A percentile compares a stretch with the other conserved stretches of the same genome.
phyloP scores from a whole-genome alignment of 2,329 filamentous ascomycete genomes.

The Hypoxylon sp. region DNA sequence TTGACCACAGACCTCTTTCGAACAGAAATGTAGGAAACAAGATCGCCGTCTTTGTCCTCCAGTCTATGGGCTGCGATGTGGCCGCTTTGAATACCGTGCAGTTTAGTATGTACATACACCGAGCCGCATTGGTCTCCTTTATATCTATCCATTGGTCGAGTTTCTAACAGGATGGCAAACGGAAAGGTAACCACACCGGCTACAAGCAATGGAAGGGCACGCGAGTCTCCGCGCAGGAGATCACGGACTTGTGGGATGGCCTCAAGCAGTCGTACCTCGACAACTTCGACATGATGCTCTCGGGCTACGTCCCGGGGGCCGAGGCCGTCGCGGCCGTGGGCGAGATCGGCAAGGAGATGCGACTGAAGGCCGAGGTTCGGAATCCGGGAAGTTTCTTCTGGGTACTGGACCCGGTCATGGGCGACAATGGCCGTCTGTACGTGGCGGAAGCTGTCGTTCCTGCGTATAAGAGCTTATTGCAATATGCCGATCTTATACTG shows the following conservation, averaged over 20 bases:
- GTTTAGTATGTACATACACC: slow-evolving; percentile 74
- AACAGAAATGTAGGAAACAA: slow-evolving; percentile 95
- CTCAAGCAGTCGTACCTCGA: slow-evolving; percentile 84
- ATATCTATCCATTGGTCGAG: no score
- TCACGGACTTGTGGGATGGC: slow-evolving; percentile 83
- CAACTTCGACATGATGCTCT: slow-evolving; percentile 92
- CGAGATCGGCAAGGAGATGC: slow-evolving; percentile 81
- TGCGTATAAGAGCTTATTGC: slow-evolving; percentile 82
- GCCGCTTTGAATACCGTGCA: slow-evolving; percentile 95
- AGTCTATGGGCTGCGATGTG: slow-evolving; percentile 92
- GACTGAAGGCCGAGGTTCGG: slow-evolving; percentile 61
- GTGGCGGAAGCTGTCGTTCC: slow-evolving; percentile 92
- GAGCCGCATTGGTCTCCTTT: no score
- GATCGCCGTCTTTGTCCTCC: slow-evolving; percentile 94
- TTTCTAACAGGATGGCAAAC: slow-evolving; percentile 2
- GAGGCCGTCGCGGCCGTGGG: slow-evolving; percentile 86
- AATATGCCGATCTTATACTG: slow-evolving; percentile 86
- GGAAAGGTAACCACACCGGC: slow-evolving; percentile 88
- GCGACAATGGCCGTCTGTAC: slow-evolving; percentile 91
- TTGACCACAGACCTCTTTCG: slow-evolving; percentile 32
- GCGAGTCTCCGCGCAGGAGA: slow-evolving; percentile 81
- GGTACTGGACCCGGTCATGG: slow-evolving; percentile 98
- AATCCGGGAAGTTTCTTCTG: slow-evolving; percentile 86
- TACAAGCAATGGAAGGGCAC: slow-evolving; percentile 91
- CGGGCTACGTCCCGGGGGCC: slow-evolving; percentile 91